Evolutionary conservation across 495 filamentous ascomycete species (phyloP).

Genomic region (Niebla homalea): DNA sequence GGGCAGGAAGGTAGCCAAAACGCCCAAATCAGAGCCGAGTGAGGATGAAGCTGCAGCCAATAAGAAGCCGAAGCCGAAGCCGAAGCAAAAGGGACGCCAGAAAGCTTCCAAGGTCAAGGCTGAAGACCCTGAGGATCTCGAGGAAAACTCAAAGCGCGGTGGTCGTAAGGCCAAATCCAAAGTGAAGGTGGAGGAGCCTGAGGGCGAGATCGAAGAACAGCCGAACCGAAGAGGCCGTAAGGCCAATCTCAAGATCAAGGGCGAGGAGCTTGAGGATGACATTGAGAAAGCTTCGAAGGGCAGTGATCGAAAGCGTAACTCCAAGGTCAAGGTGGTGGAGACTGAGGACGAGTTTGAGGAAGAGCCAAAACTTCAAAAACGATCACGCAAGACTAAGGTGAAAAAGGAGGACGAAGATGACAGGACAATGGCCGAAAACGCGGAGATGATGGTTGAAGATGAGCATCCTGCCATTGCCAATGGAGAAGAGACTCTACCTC

Average conservation of each 20-base stretch:
- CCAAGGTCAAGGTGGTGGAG: conserved; percentile 5
- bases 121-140: conserved; percentile 1
- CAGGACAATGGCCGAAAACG: too few relatives aligned
- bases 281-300: conserved; percentile 5
- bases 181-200: background rate
- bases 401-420: background rate
- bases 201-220: background rate
- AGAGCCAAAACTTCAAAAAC: background rate
- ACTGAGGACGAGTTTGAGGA: background rate
- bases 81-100: background rate
- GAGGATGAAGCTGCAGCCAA: conserved; percentile 9
- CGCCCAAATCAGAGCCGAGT: too few relatives aligned
- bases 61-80: background rate
- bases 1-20: background rate
- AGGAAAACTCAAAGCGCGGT: too few relatives aligned
- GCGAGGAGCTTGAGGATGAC: background rate
- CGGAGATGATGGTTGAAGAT: too few relatives aligned
- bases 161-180: background rate
- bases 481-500: background rate
- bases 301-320: background rate
- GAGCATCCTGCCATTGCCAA: too few relatives aligned
- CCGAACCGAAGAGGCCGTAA: too few relatives aligned
- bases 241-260: background rate
- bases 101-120: conserved; percentile 1
- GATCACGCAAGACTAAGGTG: background rate